These are phyloP conservation scores for Pestalotiopsis sp. DNA, from an alignment of 2,329 filamentous ascomycete species.

Conservation along the genomic window DNA sequence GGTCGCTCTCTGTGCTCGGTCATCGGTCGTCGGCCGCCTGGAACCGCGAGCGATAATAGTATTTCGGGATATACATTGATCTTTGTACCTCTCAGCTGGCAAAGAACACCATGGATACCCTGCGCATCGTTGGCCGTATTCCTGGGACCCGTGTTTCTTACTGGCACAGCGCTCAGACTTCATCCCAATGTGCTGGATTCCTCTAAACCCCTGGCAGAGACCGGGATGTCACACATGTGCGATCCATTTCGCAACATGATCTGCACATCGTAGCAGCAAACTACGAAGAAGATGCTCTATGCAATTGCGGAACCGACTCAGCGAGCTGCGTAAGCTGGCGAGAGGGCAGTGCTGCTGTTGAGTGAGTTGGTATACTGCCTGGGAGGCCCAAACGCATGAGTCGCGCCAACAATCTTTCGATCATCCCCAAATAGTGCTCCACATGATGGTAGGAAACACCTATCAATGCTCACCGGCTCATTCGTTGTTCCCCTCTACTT, in stretches of 20 bases:
- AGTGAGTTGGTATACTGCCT: background rate
- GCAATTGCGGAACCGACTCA: background rate
- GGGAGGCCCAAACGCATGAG: background rate
- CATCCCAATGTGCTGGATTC: background rate
- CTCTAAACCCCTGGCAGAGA: background rate
- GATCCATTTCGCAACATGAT: background rate
- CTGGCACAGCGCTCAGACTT: background rate
- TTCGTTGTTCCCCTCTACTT: background rate
- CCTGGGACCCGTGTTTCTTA: background rate
- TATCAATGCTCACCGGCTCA: background rate
- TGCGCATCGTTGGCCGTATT: background rate
- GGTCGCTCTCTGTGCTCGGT: background rate
- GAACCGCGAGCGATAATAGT: background rate
- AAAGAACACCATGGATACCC: background rate
- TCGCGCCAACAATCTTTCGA: conserved; percentile 1
- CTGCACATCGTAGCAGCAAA: background rate
- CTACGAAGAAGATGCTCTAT: background rate
- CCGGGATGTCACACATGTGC: background rate
- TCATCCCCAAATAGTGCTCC: background rate
- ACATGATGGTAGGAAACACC: background rate
- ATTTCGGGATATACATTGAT: background rate
- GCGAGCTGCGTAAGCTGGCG: background rate
- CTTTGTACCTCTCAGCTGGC: background rate
- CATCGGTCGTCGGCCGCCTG: background rate
- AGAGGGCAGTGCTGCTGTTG: background rate